Percentiles rank a stretch among this genome's conserved stretches.
Evolutionary conservation across 2,329 filamentous ascomycete genomes (phyloP).

Genomic region (Aspergillus sergii): DNA sequence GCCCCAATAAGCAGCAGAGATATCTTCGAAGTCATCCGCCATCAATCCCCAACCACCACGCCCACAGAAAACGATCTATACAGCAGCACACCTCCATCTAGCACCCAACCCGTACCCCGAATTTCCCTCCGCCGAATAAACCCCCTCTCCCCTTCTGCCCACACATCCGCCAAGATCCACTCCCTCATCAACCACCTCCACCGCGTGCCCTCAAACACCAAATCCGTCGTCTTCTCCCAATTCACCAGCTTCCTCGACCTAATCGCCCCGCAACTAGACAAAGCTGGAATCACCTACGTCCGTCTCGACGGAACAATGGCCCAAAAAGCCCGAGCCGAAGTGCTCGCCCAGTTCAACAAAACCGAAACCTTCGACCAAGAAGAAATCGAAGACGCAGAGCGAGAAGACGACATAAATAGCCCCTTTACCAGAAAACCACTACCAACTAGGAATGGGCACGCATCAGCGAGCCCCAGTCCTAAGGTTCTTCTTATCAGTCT

Average conservation of each 20-base stretch:
- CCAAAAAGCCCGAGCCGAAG: conserved; percentile 78
- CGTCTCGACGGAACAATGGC: conserved; percentile 89
- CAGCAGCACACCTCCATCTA: conserved; percentile 39
- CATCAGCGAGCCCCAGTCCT: conserved; percentile 21
- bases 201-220: conserved; percentile 69
- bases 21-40: conserved; percentile 86
- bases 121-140: conserved; percentile 65
- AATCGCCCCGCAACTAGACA: conserved; percentile 76
- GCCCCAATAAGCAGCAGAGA: conserved; percentile 79
- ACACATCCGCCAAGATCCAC: conserved; percentile 80
- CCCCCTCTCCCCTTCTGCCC: conserved; percentile 61
- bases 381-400: conserved; percentile 38
- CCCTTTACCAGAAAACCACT: background rate
- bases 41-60: conserved; percentile 54
- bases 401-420: conserved; percentile 20
- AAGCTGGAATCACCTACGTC: conserved; percentile 74
- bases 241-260: conserved; percentile 96
- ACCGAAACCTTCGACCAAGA: conserved; percentile 40
- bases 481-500: conserved; percentile 78
- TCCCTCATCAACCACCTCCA: conserved; percentile 76
- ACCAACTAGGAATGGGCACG: background rate
- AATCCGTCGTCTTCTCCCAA: conserved; percentile 93
- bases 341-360: conserved; percentile 72
- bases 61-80: conserved; percentile 49
- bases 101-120: conserved; percentile 45